A percentile compares a stretch with the other conserved stretches of the same genome.
phyloP scores from a whole-genome alignment of 345 rosid species.

The Rhodamnia rubescens region DNA sequence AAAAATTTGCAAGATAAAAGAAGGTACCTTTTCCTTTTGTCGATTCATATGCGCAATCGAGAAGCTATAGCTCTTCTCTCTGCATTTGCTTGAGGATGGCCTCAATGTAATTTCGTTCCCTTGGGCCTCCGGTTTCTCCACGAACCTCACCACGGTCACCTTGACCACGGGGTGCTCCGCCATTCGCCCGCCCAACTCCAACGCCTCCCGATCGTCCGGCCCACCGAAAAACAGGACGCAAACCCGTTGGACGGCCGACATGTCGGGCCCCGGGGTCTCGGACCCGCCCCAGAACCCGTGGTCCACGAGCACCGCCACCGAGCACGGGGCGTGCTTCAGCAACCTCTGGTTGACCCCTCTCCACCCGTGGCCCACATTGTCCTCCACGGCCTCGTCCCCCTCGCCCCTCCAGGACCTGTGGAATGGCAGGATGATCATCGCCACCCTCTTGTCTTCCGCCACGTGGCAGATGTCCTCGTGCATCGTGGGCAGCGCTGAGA shows the following conservation, averaged over 20 bases:
- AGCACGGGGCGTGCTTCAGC: slow-evolving; percentile 55
- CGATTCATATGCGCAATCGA: slow-evolving; percentile 40
- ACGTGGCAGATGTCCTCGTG: slow-evolving; percentile 80
- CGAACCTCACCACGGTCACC: slow-evolving; percentile 40
- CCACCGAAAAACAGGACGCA: slow-evolving; percentile 73
- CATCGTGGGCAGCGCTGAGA: slow-evolving; percentile 55
- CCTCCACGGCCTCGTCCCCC: slow-evolving; percentile 22
- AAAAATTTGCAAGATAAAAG: not conserved
- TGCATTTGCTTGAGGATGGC: slow-evolving; percentile 23
- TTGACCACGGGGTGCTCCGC: slow-evolving; percentile 58
- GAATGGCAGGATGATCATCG: slow-evolving; percentile 61
- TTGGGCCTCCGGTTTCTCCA: slow-evolving; percentile 16
- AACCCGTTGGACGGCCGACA: slow-evolving; percentile 23
- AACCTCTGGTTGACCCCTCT: slow-evolving; percentile 61
- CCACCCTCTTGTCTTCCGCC: slow-evolving; percentile 53
- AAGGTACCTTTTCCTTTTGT: slow-evolving; percentile 32
- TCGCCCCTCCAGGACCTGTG: slow-evolving; percentile 55
- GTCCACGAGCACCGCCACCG: slow-evolving; percentile 73
- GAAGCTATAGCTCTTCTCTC: slow-evolving; percentile 36
- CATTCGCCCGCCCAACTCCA: slow-evolving; percentile 69
- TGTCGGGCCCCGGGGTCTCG: slow-evolving; percentile 6
- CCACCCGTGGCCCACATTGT: slow-evolving; percentile 76
- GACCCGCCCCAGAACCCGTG: slow-evolving; percentile 56
- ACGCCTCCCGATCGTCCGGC: slow-evolving; percentile 68
- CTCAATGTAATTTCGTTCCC: slow-evolving; percentile 19